Percentiles rank a stretch among this genome's conserved stretches.
These are phyloP conservation scores for Psilocybe subaeruginosa DNA, from an alignment of 768 basidiomycete species.

Conservation along the genomic window DNA sequence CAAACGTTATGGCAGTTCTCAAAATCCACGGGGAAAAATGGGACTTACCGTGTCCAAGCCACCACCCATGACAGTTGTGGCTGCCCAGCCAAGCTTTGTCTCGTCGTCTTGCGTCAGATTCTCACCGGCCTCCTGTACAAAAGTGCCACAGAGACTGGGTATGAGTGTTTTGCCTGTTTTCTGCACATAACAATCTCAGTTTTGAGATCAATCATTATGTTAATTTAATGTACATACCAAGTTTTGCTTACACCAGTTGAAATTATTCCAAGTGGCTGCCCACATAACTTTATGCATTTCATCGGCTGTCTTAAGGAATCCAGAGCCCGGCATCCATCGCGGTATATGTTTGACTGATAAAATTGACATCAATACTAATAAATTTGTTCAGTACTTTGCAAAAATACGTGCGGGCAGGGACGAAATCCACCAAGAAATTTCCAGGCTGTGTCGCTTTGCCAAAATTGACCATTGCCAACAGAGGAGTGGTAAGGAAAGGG, in stretches of 20 bases:
- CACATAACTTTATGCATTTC: slow-evolving; percentile 27
- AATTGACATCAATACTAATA: not conserved
- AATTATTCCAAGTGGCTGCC: slow-evolving; percentile 21
- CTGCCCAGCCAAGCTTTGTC: slow-evolving; percentile 40
- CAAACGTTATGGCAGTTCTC: slow-evolving; percentile 23
- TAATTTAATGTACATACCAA: slow-evolving; percentile 23
- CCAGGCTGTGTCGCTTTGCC: slow-evolving; percentile 41
- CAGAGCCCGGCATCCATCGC: slow-evolving; percentile 55
- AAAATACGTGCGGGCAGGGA: slow-evolving; percentile 27
- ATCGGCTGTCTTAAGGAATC: slow-evolving; percentile 46
- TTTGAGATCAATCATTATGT: not conserved
- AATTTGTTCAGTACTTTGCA: too few species aligned
- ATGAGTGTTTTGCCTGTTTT: slow-evolving; percentile 36
- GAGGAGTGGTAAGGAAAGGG: slow-evolving; percentile 46
- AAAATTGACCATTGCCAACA: slow-evolving; percentile 49
- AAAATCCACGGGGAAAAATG: not conserved
- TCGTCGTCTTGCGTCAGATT: slow-evolving; percentile 35
- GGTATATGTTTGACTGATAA: slow-evolving; percentile 42
- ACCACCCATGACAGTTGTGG: slow-evolving; percentile 13
- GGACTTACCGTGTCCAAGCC: slow-evolving; percentile 5
- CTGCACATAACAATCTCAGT: slow-evolving; percentile 21
- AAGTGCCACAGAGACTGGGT: slow-evolving; percentile 37
- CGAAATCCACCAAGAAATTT: slow-evolving; percentile 35
- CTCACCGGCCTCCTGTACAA: slow-evolving; percentile 26
- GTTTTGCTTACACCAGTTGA: slow-evolving; percentile 39